Evolutionary conservation across 306 rosid genomes (phyloP).

Genomic region (Lotus japonicus): DNA sequence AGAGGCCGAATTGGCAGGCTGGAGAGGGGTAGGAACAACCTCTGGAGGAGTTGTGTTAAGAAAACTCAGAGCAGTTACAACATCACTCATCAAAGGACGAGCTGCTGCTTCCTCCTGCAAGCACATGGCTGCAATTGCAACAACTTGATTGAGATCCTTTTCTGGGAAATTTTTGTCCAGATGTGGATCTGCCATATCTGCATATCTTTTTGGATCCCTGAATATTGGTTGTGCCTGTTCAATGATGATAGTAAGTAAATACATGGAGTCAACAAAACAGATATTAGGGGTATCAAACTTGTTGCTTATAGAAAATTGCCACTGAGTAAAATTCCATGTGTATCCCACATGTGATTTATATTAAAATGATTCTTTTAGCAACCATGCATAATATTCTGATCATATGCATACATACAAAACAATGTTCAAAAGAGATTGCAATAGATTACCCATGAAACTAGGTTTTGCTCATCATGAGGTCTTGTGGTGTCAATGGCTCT

Average conservation of each 20-base stretch:
- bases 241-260: neutral
- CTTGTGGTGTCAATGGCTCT: constrained; percentile 68
- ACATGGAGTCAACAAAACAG: neutral
- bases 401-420: neutral
- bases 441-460: constrained; percentile 74
- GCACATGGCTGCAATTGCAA: constrained; percentile 92
- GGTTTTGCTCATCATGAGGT: constrained; percentile 67
- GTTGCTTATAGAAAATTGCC: no score
- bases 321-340: no score
- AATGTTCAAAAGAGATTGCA: neutral
- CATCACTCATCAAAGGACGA: constrained; percentile 85
- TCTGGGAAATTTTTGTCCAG: constrained; percentile 53
- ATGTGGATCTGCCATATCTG: constrained; percentile 67
- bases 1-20: neutral
- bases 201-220: constrained; percentile 66
- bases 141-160: constrained; percentile 84
- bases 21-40: constrained; percentile 14
- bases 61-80: constrained; percentile 69
- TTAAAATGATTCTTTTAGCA: no score
- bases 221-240: constrained; percentile 79
- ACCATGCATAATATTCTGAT: neutral
- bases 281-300: no score
- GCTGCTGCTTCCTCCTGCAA: constrained; percentile 82
- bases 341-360: no score
- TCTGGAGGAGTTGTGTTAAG: constrained; percentile 41